Percentiles rank a stretch among this genome's conserved stretches.
Evolutionary conservation across 768 basidiomycete genomes (phyloP).

Genomic region (Tylopilus sp.): DNA sequence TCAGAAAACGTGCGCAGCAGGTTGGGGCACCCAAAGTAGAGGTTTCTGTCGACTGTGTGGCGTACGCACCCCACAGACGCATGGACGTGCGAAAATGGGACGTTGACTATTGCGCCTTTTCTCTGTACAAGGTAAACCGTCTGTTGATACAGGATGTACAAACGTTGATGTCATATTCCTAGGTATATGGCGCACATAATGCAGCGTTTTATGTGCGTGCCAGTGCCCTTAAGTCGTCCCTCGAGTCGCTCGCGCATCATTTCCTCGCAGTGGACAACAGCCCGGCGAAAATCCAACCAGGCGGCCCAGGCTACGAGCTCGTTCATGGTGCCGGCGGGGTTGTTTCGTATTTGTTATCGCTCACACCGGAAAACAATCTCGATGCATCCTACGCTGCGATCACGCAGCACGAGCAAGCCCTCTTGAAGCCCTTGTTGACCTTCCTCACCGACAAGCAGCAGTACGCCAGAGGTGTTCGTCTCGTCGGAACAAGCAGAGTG

Average conservation of each 20-base stretch:
- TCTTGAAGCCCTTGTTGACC: slow-evolving; percentile 51
- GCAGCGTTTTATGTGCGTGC: slow-evolving; percentile 62
- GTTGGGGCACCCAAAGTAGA: slow-evolving; percentile 60
- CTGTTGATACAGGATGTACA: not conserved
- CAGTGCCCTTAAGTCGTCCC: slow-evolving; percentile 44
- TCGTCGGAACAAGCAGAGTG: slow-evolving; percentile 58
- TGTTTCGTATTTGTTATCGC: slow-evolving; percentile 58
- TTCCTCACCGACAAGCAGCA: slow-evolving; percentile 52
- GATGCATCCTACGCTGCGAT: slow-evolving; percentile 54
- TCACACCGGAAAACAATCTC: slow-evolving; percentile 48
- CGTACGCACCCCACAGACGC: slow-evolving; percentile 69
- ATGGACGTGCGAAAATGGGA: slow-evolving; percentile 78
- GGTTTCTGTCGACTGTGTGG: slow-evolving; percentile 73
- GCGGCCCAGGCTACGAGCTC: slow-evolving; percentile 73
- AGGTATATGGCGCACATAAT: slow-evolving; percentile 77
- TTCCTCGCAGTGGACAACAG: slow-evolving; percentile 50
- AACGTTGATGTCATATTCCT: not conserved
- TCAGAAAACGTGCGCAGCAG: slow-evolving; percentile 47
- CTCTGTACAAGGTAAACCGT: slow-evolving; percentile 65
- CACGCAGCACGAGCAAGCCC: slow-evolving; percentile 54
- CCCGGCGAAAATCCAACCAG: slow-evolving; percentile 65
- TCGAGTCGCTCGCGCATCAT: slow-evolving; percentile 64
- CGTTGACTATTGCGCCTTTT: slow-evolving; percentile 67
- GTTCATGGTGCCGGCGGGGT: slow-evolving; percentile 60
- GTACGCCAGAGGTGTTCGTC: slow-evolving; percentile 54